Evolutionary conservation across 768 basidiomycete genomes (phyloP).

Genomic region (Mrakia frigida): DNA sequence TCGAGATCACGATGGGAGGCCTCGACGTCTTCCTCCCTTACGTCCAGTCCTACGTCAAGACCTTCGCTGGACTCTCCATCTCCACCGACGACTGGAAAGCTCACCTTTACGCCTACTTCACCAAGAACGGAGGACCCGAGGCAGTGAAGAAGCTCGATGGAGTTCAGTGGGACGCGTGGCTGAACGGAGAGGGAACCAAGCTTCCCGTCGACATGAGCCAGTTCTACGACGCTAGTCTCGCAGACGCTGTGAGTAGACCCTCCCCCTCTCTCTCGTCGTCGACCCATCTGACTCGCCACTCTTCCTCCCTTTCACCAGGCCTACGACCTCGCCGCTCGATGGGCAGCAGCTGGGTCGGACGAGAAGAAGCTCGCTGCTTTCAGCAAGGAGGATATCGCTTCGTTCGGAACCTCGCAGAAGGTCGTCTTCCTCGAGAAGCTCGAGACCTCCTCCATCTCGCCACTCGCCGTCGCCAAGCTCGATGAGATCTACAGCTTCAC

Average conservation of each 20-base stretch:
- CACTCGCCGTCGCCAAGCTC: constrained; percentile 10
- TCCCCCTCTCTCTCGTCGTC: not conserved
- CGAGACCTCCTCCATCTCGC: not conserved
- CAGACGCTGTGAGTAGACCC: constrained; percentile 52
- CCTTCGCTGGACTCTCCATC: constrained; percentile 73
- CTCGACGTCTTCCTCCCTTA: constrained; percentile 79
- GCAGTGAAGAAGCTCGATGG: constrained; percentile 62
- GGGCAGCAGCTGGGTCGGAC: constrained; percentile 60
- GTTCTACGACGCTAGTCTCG: constrained; percentile 68
- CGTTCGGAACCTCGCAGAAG: constrained; percentile 72
- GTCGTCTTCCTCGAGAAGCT: constrained; percentile 81
- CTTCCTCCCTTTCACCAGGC: constrained; percentile 34
- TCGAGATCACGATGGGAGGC: constrained; percentile 59
- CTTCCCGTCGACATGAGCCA: constrained; percentile 61
- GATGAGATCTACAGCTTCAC: constrained; percentile 24
- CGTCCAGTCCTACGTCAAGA: constrained; percentile 71
- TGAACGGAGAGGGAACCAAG: constrained; percentile 68
- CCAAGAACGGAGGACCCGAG: constrained; percentile 55
- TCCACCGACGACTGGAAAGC: constrained; percentile 77
- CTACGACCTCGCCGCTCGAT: constrained; percentile 64
- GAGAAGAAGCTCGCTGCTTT: constrained; percentile 52
- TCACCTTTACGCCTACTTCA: constrained; percentile 69
- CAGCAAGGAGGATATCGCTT: constrained; percentile 55
- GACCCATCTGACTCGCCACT: not conserved
- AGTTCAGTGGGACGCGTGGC: constrained; percentile 74